Evolutionary conservation across 2,329 filamentous ascomycete species (phyloP), one percentile per base, ranked within the genome.

Genomic region (Diaporthe aspalathi): DNA sequence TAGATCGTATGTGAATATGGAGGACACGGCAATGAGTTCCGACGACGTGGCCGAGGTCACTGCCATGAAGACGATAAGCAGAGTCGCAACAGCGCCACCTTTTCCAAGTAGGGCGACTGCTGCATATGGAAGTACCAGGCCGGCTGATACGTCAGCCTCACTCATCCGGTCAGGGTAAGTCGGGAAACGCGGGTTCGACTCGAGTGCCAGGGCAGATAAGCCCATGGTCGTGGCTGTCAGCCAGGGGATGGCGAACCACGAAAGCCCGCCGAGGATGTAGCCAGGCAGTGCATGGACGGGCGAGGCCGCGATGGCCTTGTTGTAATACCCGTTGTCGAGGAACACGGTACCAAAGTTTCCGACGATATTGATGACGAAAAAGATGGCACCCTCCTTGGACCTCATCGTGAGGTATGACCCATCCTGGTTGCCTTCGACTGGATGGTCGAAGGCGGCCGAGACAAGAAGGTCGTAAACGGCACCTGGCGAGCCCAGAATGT

Each of bases 231-330:
- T 97, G 1, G 94, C 94, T 3, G 91, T 93, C 11, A 97, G 86
- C 93, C 93, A 97, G 0, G 94, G 95, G 67, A 98, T 97, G 1
- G 94, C 94, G 76, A 97, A 97, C 94, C 94, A 97, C 63, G 89
- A 91, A 1, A 97, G 86, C 27, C 95, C 94, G 6, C 94, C 94
- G 73, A 95, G 88, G 68, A 97, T 91, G 78, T 97, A 97, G 22
- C 94, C 94, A 0, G 94, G 94, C 4, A 98, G 88, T 0, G 94
- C 95, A 73, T 95, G 91, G 0, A 95, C 92, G 0, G 94, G 94
- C 27, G 90, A 92, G 0, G 95, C 94, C 8, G 94, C 94, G 76
- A 97, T 97, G 22, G 94, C 94, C 81, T 97, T 97, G 86, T 97
- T 96, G 83, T 94, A 97, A 84, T 97, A 97, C 20, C 92, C 91